Conservation (phyloP, 345 rosid genomes). For the Orychophragmus violaceus region DNA sequence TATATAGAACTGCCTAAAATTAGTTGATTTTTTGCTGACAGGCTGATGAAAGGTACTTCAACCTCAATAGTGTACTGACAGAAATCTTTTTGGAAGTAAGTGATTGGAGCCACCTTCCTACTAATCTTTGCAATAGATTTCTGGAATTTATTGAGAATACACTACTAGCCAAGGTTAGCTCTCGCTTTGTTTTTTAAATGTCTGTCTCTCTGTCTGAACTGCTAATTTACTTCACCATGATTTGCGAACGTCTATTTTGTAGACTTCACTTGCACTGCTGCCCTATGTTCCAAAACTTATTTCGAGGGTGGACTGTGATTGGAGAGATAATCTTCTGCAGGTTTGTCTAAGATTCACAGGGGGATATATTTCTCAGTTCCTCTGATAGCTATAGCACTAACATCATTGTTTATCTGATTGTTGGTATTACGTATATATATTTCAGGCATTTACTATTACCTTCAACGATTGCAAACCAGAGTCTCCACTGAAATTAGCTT, state of each 20-base stretch:
- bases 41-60: constrained; percentile 60
- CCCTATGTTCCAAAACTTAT: constrained; percentile 67
- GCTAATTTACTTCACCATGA: constrained; percentile 4
- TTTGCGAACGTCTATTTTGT: constrained; percentile 22
- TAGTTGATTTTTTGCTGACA: constrained; percentile 36
- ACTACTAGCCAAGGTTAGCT: constrained; percentile 62
- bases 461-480: constrained; percentile 58
- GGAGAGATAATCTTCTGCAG: constrained; percentile 72
- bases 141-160: constrained; percentile 58
- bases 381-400: not conserved
- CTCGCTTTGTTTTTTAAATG: not conserved
- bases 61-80: constrained; percentile 53
- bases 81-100: constrained; percentile 58
- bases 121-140: constrained; percentile 42
- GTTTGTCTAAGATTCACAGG: constrained; percentile 36
- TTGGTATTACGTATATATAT: constrained; percentile 1
- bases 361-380: not conserved
- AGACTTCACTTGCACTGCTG: constrained; percentile 45
- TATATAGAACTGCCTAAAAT: not conserved
- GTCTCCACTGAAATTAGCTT: constrained; percentile 57
- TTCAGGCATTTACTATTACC: constrained; percentile 76
- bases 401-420: not conserved
- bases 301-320: constrained; percentile 33
- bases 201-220: not conserved
- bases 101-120: constrained; percentile 51